phyloP scores from a whole-genome alignment of 345 rosid genomes.

The Hevea brasiliensis region DNA sequence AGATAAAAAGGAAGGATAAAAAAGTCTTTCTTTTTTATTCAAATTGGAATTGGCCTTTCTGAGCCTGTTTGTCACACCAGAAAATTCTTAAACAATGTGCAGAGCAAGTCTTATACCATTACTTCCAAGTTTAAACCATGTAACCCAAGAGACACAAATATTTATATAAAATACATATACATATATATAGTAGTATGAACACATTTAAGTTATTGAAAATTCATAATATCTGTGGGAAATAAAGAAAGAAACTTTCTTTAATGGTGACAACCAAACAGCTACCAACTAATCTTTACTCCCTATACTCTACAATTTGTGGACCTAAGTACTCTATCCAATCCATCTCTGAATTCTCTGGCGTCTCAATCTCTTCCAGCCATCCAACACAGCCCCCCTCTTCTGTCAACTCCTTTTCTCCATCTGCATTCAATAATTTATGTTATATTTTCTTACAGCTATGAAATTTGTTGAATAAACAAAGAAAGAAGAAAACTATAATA shows the following conservation, averaged over 20 bases:
- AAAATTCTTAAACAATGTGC: neutral
- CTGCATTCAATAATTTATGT: slow-evolving; percentile 41
- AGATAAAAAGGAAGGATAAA: no score
- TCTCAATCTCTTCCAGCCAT: slow-evolving; percentile 64
- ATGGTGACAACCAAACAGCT: neutral
- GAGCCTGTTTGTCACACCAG: neutral
- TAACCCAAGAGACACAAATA: no score
- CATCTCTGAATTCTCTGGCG: slow-evolving; percentile 55
- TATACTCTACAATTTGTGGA: slow-evolving; percentile 42
- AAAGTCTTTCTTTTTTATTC: no score
- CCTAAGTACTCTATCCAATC: slow-evolving; percentile 54
- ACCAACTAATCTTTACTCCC: slow-evolving; percentile 16
- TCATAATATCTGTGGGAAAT: neutral
- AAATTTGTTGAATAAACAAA: neutral
- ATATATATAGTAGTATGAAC: neutral
- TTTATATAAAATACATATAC: no score
- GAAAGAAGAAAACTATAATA: neutral
- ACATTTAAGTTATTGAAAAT: neutral
- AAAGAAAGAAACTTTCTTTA: neutral
- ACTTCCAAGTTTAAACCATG: no score
- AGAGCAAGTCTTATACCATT: neutral
- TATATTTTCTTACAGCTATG: neutral
- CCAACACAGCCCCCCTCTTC: slow-evolving; percentile 23
- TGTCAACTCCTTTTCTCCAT: slow-evolving; percentile 21
- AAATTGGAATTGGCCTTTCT: no score